Evolutionary conservation across 2,329 filamentous ascomycete species (phyloP).

Genomic region (Aspergillus transmontanensis): DNA sequence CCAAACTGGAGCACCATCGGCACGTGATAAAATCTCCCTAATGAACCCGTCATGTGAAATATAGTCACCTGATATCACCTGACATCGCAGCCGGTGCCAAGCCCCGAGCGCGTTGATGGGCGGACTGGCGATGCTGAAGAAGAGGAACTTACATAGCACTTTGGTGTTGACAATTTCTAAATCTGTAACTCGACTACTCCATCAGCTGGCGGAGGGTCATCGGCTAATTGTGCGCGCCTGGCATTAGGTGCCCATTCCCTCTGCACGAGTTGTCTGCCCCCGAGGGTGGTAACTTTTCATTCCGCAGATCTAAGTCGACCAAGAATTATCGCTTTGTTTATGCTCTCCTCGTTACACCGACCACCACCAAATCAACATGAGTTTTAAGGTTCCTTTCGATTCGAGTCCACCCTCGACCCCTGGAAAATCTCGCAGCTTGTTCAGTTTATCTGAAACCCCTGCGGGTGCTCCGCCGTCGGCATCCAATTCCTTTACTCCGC

Average conservation of each 20-base stretch:
- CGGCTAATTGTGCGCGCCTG: not conserved
- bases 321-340: slow-evolving; percentile 13
- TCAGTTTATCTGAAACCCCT: slow-evolving; percentile 58
- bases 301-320: not conserved
- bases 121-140: slow-evolving; percentile 3
- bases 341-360: slow-evolving; percentile 5
- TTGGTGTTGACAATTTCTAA: not conserved
- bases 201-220: not conserved
- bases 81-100: slow-evolving; percentile 16
- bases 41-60: not conserved
- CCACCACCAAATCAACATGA: slow-evolving; percentile 28
- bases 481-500: slow-evolving; percentile 58
- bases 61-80: slow-evolving; percentile 19
- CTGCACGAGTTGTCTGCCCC: not conserved
- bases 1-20: not conserved
- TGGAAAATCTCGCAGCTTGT: slow-evolving; percentile 39
- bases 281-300: not conserved
- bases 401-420: slow-evolving; percentile 44
- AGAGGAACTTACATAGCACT: slow-evolving; percentile 1
- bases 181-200: not conserved
- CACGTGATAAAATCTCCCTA: no score
- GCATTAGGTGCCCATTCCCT: not conserved
- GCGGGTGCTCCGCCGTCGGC: slow-evolving; percentile 58
- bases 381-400: slow-evolving; percentile 38
- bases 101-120: slow-evolving; percentile 18